Evolutionary conservation across 805 yeast species (phyloP).

Genomic region (Metschnikowia koreensis): DNA sequence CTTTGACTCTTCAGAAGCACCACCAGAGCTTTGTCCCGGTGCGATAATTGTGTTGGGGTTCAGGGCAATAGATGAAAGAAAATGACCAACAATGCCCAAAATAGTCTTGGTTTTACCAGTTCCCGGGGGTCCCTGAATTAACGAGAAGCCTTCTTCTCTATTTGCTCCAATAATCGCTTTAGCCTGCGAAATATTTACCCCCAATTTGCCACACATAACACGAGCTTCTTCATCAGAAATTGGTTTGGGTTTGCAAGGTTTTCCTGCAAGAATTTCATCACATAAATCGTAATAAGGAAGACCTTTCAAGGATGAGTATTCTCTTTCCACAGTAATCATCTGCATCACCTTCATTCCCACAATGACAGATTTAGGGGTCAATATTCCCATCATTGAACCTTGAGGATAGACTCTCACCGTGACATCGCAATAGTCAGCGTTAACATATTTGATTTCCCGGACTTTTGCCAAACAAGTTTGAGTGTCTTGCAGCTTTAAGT

Average conservation of each 20-base stretch:
- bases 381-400: conserved; percentile 48
- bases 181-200: conserved; percentile 88
- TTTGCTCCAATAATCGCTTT: conserved; percentile 77
- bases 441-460: conserved; percentile 63
- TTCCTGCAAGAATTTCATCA: conserved; percentile 64
- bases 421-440: conserved; percentile 67
- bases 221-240: conserved; percentile 39
- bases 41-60: conserved; percentile 18
- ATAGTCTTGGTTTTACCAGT: conserved; percentile 98
- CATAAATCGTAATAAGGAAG: conserved; percentile 76
- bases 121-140: conserved; percentile 99
- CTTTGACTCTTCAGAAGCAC: conserved; percentile 31
- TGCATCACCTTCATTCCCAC: conserved; percentile 76
- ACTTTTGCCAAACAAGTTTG: conserved; percentile 80
- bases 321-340: conserved; percentile 92
- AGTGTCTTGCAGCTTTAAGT: conserved; percentile 29
- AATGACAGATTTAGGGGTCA: conserved; percentile 63
- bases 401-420: conserved; percentile 65
- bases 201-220: conserved; percentile 46
- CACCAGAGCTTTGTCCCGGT: conserved; percentile 20
- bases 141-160: conserved; percentile 68
- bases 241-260: conserved; percentile 47
- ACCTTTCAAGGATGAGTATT: conserved; percentile 79
- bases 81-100: conserved; percentile 83
- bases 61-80: conserved; percentile 41